Evolutionary conservation across 441 rosid species (phyloP).

Genomic region (Bruguiera hainesii): DNA sequence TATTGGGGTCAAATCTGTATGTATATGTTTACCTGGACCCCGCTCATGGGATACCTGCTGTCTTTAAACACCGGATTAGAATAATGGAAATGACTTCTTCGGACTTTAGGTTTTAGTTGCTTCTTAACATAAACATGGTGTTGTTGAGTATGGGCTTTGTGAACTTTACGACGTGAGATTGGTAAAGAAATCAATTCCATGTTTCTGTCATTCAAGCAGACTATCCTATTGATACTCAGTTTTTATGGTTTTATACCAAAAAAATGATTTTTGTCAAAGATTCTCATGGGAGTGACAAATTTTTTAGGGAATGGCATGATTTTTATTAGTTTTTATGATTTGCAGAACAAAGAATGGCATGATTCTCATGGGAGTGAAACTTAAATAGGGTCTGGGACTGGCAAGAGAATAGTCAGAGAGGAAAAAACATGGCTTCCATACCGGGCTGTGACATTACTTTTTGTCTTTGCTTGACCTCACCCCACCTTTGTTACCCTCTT

Average conservation of each 20-base stretch:
- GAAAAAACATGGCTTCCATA: constrained; percentile 13
- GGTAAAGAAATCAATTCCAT: not conserved
- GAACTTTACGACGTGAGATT: constrained; percentile 2
- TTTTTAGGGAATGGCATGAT: too few relatives aligned
- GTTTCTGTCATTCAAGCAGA: not conserved
- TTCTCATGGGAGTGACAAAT: too few relatives aligned
- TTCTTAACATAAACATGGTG: not conserved
- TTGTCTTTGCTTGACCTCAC: constrained; percentile 10
- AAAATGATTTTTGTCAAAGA: too few relatives aligned
- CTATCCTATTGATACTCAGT: not conserved
- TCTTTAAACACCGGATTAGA: not conserved
- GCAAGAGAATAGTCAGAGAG: constrained; percentile 2
- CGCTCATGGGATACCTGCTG: constrained; percentile 10
- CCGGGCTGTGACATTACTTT: constrained; percentile 9
- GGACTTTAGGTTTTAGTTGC: not conserved
- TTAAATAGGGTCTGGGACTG: constrained; percentile 1
- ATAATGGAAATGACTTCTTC: not conserved
- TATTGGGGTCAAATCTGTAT: constrained; percentile 13
- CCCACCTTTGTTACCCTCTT: not conserved
- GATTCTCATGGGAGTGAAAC: not conserved
- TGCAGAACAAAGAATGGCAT: not conserved
- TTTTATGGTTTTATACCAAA: too few relatives aligned
- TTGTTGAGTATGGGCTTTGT: constrained; percentile 1
- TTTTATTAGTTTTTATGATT: too few relatives aligned
- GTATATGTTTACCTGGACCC: constrained; percentile 2